Conservation (phyloP, 1,284 basidiomycete species). For the Gyrodon tennesseensis region DNA sequence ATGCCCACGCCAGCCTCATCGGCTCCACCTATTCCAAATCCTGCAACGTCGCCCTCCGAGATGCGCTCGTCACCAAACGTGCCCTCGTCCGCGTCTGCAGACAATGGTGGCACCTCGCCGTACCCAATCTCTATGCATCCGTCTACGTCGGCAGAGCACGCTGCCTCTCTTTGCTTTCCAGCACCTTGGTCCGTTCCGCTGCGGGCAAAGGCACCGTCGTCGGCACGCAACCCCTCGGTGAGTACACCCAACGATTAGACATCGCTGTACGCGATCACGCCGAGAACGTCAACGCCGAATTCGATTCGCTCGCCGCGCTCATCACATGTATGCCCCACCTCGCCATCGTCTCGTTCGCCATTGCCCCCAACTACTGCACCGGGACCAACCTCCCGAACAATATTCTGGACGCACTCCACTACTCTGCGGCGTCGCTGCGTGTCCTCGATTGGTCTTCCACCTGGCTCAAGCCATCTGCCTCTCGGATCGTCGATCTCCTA, state of each 20-base stretch:
- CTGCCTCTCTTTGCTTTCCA: conserved; percentile 35
- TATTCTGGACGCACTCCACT: conserved; percentile 29
- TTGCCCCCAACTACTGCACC: conserved; percentile 2
- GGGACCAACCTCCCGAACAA: conserved; percentile 1
- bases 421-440: conserved; percentile 25
- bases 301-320: conserved; percentile 28
- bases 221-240: conserved; percentile 33
- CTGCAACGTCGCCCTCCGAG: conserved; percentile 23
- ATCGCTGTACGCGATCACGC: conserved; percentile 39
- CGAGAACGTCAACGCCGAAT: conserved; percentile 12
- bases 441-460: conserved; percentile 33
- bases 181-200: conserved; percentile 29
- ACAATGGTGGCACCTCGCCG: conserved; percentile 44
- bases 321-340: conserved; percentile 39
- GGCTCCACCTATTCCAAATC: conserved; percentile 20
- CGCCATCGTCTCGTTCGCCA: conserved; percentile 36
- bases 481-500: conserved; percentile 19
- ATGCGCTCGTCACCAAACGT: conserved; percentile 41
- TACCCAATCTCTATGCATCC: conserved; percentile 42
- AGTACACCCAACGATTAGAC: conserved; percentile 43
- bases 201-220: conserved; percentile 17
- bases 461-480: background rate
- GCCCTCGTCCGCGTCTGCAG: conserved; percentile 47
- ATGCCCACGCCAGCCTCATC: conserved; percentile 28
- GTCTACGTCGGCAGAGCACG: conserved; percentile 37